Conservation (phyloP, 352 stramenopile genomes). For the Lagenidium giganteum region DNA sequence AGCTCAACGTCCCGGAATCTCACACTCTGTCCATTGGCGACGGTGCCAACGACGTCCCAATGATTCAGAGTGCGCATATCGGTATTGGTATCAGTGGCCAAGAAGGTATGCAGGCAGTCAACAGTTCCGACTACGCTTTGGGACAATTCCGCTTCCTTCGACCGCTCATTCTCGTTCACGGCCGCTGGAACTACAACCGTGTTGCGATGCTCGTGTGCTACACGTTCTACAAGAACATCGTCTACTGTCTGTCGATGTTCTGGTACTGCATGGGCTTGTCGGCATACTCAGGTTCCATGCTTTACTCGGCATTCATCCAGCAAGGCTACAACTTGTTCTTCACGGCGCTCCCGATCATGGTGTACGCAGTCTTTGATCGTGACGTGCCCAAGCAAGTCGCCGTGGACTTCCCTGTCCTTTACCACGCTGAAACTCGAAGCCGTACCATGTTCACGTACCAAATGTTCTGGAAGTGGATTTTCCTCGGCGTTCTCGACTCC, state of each 20-base stretch:
- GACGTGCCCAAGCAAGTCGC: conserved; percentile 67
- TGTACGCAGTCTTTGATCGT: conserved; percentile 77
- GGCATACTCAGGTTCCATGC: conserved; percentile 89
- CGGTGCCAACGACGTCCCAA: conserved; percentile 88
- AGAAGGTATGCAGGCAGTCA: conserved; percentile 96
- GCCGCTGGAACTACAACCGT: conserved; percentile 85
- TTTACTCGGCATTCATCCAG: conserved; percentile 83
- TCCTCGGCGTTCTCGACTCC: conserved; percentile 71
- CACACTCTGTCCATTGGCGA: conserved; percentile 90
- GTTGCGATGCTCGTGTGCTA: conserved; percentile 86
- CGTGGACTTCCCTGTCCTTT: conserved; percentile 59
- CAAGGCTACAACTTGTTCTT: conserved; percentile 96
- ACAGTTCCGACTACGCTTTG: conserved; percentile 82
- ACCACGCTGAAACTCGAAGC: conserved; percentile 51
- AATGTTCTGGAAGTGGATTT: conserved; percentile 87
- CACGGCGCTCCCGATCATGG: conserved; percentile 90
- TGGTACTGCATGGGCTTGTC: conserved; percentile 84
- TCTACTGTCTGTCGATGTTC: conserved; percentile 89
- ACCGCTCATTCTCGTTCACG: conserved; percentile 72
- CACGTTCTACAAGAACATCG: conserved; percentile 91
- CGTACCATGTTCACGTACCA: conserved; percentile 64
- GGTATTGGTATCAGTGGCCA: conserved; percentile 94
- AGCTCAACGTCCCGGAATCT: conserved; percentile 73
- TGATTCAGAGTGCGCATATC: conserved; percentile 89
- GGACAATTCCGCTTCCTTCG: conserved; percentile 80